A percentile compares a stretch with the other conserved stretches of the same genome.
Conservation (phyloP, 192 early-diverging fungal species). For the Irineochytrium annulatum region DNA sequence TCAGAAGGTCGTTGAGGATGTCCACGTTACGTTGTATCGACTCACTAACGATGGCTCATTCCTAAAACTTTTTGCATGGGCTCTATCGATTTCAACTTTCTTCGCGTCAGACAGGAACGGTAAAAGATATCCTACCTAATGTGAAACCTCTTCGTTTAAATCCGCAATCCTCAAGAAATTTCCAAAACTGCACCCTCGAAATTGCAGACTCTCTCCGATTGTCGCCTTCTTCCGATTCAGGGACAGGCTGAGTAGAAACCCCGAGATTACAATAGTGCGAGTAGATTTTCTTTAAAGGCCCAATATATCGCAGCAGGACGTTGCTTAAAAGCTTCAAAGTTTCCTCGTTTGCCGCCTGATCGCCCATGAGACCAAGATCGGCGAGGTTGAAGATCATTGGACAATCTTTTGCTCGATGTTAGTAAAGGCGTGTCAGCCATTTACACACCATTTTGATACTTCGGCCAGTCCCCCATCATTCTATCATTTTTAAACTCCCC, state of each 20-base stretch:
- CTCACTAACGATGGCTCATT: constrained; percentile 17
- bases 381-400: constrained; percentile 36
- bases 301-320: constrained; percentile 41
- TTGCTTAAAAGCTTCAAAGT: constrained; percentile 33
- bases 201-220: constrained; percentile 15
- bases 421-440: not conserved
- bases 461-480: constrained; percentile 11
- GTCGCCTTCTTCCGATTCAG: not conserved
- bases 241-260: too few relatives aligned
- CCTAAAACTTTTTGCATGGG: constrained; percentile 31
- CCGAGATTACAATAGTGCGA: constrained; percentile 23
- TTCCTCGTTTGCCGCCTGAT: constrained; percentile 17
- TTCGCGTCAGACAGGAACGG: constrained; percentile 2
- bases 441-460: constrained; percentile 37
- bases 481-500: constrained; percentile 45
- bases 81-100: constrained; percentile 37
- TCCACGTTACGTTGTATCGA: constrained; percentile 26
- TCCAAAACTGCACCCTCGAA: constrained; percentile 34
- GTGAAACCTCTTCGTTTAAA: constrained; percentile 24
- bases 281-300: constrained; percentile 40
- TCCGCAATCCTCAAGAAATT: constrained; percentile 33
- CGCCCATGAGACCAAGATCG: constrained; percentile 7
- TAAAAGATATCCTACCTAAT: constrained; percentile 19
- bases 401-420: constrained; percentile 15
- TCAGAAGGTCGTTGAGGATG: not conserved